Evolutionary conservation across 1,284 basidiomycete genomes (phyloP).

Genomic region (Pseudozyma thailandica): DNA sequence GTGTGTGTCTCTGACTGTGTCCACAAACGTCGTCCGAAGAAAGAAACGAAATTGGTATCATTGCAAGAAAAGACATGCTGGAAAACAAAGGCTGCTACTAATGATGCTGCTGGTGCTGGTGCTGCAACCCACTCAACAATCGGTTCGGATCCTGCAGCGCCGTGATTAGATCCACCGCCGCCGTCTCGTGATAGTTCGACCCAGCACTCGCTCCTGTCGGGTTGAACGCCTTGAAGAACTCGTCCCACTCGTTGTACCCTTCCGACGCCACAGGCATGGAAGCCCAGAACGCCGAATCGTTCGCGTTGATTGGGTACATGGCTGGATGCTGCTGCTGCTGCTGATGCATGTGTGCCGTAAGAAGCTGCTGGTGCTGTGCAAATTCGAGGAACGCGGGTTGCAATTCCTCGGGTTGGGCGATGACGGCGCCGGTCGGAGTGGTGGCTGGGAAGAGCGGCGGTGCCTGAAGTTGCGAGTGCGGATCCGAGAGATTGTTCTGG

Average conservation of each 20-base stretch:
- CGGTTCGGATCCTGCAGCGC: conserved; percentile 45
- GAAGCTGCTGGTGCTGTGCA: conserved; percentile 3
- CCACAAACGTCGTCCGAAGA: no score
- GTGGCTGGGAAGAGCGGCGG: no score
- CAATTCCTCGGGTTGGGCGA: no score
- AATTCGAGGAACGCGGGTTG: conserved; percentile 9
- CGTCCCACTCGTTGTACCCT: conserved; percentile 38
- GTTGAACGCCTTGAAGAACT: conserved; percentile 36
- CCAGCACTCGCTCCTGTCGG: conserved; percentile 5
- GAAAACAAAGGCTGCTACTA: no score
- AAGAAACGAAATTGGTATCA: no score
- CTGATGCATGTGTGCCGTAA: conserved; percentile 4
- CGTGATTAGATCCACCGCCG: conserved; percentile 38
- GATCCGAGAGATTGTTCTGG: no score
- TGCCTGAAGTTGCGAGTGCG: no score
- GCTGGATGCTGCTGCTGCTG: conserved; percentile 16
- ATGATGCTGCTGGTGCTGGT: background rate
- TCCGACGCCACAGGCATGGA: conserved; percentile 44
- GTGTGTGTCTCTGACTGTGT: no score
- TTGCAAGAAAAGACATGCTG: no score
- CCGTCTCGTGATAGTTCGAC: conserved; percentile 31
- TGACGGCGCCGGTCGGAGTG: no score
- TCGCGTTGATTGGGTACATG: conserved; percentile 28
- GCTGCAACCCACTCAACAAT: conserved; percentile 22
- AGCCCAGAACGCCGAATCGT: conserved; percentile 39